Base-by-base conservation (phyloP, 495 filamentous ascomycete genomes). In the Daldinia vernicosa region DNA sequence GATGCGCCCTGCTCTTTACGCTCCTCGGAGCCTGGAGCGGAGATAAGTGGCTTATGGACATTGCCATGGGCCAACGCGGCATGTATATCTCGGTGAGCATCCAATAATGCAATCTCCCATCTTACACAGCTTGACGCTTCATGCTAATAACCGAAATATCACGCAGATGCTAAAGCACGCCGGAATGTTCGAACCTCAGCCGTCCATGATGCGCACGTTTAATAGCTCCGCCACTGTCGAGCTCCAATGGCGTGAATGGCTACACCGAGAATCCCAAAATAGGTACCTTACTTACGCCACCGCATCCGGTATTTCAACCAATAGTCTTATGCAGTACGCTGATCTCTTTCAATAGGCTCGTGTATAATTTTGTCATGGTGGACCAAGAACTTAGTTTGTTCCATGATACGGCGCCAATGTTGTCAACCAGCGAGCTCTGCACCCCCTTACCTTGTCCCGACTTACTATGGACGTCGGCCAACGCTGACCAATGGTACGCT, bases 21-120 rank as follows among this genome's bases (percentile, higher is more conserved):
- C 79, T 89, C 1, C 80, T 88, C 9, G 88, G 85, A 5, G 85
- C 85, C 0, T 91, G 89, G 89, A 87, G 87, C 71, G 88, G 89
- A 52, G 89, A 91, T 74, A 89, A 89, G 73, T 89, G 88, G 87
- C 87, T 88, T 51, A 91, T 91, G 87, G 88, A 90, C 67, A 89
- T 89, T 53, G 85, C 87, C 27, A 89, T 89, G 86, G 88, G 88
- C n/a, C 88, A 90, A 73, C 83, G 87, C 30, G 86, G 84, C 47
- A 89, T 90, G 87, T 90, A 90, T 69, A 84, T 89, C 57, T 83
- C 86, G 64, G 88, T 89, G 76, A 80, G 83, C 70, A 60, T 24
- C 50, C 55, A 45, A 63, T 39, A 12, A 17, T 58, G 22, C 60
- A 47, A 55, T 32, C 15, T 51, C 57, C 52, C 53, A 12, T 22